These are phyloP conservation scores for Carpinus viminea DNA, from an alignment of 306 rosid species.

Conservation along the genomic window DNA sequence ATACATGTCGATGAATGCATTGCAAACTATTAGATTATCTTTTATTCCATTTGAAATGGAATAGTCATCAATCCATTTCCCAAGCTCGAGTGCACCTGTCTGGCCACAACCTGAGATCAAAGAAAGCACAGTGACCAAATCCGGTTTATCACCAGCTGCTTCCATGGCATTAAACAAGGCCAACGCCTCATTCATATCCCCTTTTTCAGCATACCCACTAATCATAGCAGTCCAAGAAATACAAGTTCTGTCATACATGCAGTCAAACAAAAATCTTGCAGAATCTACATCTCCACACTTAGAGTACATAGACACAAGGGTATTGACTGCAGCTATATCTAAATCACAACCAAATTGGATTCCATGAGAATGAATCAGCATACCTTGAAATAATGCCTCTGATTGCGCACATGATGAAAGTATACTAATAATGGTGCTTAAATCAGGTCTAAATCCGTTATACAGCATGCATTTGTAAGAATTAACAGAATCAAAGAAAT, in stretches of 20 bases:
- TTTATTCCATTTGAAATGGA: conserved; percentile 47
- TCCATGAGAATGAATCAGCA: conserved; percentile 61
- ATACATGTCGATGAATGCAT: conserved; percentile 75
- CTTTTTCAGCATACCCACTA: conserved; percentile 61
- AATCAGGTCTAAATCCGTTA: conserved; percentile 49
- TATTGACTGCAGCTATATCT: conserved; percentile 49
- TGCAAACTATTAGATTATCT: conserved; percentile 51
- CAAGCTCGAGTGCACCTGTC: conserved; percentile 55
- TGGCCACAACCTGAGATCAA: conserved; percentile 62
- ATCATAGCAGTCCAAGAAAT: conserved; percentile 78
- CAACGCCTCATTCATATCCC: conserved; percentile 52
- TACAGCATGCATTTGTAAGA: conserved; percentile 50
- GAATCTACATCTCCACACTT: conserved; percentile 58
- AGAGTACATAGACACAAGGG: conserved; percentile 69
- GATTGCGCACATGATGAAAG: conserved; percentile 52
- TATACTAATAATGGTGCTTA: conserved; percentile 54
- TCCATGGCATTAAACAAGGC: conserved; percentile 59
- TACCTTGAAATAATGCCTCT: conserved; percentile 50
- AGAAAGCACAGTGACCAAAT: conserved; percentile 61
- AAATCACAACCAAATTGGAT: conserved; percentile 58
- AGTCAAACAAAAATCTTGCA: conserved; percentile 54
- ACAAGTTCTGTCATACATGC: conserved; percentile 49
- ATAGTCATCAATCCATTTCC: conserved; percentile 53
- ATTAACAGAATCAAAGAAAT: conserved; percentile 34
- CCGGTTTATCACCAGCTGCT: conserved; percentile 52